These are phyloP conservation scores for Pontederia crassipes DNA, from an alignment of 176 grass and related monocot species.

Conservation along the genomic window DNA sequence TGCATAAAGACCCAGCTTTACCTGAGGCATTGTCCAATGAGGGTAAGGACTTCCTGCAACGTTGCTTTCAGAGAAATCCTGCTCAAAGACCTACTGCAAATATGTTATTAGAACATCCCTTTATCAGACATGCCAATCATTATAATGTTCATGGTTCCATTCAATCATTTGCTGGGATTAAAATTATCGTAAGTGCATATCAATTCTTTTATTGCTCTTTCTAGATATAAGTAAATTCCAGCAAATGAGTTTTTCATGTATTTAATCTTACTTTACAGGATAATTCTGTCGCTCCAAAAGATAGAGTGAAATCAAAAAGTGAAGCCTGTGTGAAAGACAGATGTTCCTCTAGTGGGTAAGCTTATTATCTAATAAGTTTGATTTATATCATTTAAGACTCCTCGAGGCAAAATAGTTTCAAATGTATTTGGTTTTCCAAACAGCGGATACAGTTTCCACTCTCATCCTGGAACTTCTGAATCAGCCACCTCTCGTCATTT, in stretches of 20 bases:
- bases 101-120: conserved; percentile 53
- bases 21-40: conserved; percentile 50
- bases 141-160: conserved; percentile 35
- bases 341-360: conserved; percentile 1
- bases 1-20: conserved; percentile 55
- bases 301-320: conserved; percentile 6
- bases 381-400: background rate
- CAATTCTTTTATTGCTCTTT: background rate
- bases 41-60: conserved; percentile 73
- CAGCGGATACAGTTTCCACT: background rate
- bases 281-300: background rate
- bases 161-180: conserved; percentile 38
- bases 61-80: conserved; percentile 80
- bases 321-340: background rate
- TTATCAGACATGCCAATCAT: conserved; percentile 39
- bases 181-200: conserved; percentile 44
- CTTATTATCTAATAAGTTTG: background rate
- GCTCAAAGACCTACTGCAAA: conserved; percentile 52
- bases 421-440: background rate
- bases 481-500: background rate
- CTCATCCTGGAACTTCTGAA: conserved; percentile 5
- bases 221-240: background rate
- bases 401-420: background rate
- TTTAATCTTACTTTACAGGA: background rate
- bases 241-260: background rate